Evolutionary conservation across 2,329 filamentous ascomycete genomes (phyloP).

Genomic region (Tolypocladium ophioglossoides): DNA sequence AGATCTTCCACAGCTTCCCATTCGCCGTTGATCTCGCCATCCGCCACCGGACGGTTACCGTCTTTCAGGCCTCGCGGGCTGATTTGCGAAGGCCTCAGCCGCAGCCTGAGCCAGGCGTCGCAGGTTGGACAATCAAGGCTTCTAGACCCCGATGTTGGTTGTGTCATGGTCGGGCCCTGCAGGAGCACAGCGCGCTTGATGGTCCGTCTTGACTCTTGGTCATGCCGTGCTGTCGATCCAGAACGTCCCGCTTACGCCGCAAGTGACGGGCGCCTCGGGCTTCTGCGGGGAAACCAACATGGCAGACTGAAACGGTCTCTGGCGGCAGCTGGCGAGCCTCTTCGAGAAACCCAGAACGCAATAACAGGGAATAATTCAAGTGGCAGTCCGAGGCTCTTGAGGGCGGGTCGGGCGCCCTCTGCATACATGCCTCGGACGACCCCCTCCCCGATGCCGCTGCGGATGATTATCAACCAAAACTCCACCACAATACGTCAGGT

Average conservation of each 20-base stretch:
- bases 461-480: background rate
- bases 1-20: background rate
- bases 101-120: background rate
- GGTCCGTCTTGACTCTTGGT: too few species aligned
- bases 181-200: too few species aligned
- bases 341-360: background rate
- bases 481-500: background rate
- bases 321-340: background rate
- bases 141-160: background rate
- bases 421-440: background rate
- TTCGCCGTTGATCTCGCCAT: background rate
- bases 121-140: background rate
- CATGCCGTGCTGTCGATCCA: too few species aligned
- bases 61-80: background rate
- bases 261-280: background rate
- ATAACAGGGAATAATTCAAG: background rate
- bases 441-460: background rate
- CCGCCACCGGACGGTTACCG: background rate
- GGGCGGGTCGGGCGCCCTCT: background rate
- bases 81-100: background rate
- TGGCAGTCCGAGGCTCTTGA: background rate
- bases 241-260: too few species aligned
- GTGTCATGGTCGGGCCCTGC: too few species aligned
- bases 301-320: background rate
- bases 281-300: background rate